Evolutionary conservation across 2,329 filamentous ascomycete genomes (phyloP), one percentile per base, ranked within the genome.

Genomic region (Lecanosticta acicola): DNA sequence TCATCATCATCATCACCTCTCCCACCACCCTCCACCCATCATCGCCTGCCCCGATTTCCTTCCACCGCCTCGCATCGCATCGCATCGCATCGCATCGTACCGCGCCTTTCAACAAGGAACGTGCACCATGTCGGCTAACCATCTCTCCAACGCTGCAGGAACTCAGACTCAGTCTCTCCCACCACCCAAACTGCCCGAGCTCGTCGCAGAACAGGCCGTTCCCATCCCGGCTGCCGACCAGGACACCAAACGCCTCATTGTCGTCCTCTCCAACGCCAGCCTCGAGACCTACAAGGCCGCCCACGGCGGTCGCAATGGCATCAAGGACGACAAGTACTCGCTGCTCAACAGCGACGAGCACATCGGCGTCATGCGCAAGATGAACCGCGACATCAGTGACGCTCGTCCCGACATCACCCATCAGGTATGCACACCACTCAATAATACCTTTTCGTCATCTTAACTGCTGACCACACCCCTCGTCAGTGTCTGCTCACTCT

Each of bases 321-420:
- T 77, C 47, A 81, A 86, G 41, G 90, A 96, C 61, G 56, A 62
- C 67, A 97, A 97, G 70, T 98, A 94, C 71, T 94, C 91, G 51
- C 76, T 98, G 42, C 82, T 98, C 63, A 98, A 98, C 76, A 96
- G 90, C 70, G 93, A 98, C 65, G 93, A 98, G 71, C 93, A 98
- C 67, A 98, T 98, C 59, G 93, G 93, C 53, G 86, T 97, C 56
- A 95, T 98, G 89, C 85, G 93, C 63, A 98, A 97, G 76, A 97
- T 97, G 91, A 94, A 94, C 67, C 80, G 93, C 59, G 93, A 98
- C 67, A 97, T 98, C 57, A 96, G 90, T 67, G 93, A 98, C 70
- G 93, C 93, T 50, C 83, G 93, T 59, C 93, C 93, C 36, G 93
- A 98, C 70, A 98, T 98, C 63, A 95, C 93, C 37, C 93, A 98